These are phyloP conservation scores for Luffa aegyptiaca DNA, from an alignment of 306 rosid species.

Conservation along the genomic window DNA sequence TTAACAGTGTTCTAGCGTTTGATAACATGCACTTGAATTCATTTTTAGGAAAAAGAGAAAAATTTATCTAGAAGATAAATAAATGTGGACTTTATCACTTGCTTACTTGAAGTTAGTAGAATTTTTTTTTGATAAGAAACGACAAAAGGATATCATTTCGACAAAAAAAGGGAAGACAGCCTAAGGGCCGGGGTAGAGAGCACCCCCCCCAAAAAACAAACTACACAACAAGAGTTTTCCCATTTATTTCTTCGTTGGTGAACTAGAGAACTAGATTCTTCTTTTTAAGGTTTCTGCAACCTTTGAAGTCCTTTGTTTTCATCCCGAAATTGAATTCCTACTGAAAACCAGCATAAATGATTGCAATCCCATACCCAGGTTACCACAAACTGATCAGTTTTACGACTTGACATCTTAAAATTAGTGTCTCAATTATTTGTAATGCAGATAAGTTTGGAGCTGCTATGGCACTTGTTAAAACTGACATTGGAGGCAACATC, in stretches of 20 bases:
- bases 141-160: no score
- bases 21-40: not conserved
- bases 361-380: not conserved
- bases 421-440: conserved; percentile 11
- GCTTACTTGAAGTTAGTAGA: not conserved
- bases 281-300: not conserved
- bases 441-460: conserved; percentile 88
- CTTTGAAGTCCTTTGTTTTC: not conserved
- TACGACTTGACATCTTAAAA: not conserved
- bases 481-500: conserved; percentile 85
- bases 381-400: not conserved
- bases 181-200: no score
- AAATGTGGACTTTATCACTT: not conserved
- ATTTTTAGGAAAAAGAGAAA: not conserved
- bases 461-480: conserved; percentile 78
- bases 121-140: no score
- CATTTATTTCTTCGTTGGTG: not conserved
- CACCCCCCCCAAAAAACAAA: no score
- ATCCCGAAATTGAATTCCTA: not conserved
- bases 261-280: not conserved
- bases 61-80: not conserved
- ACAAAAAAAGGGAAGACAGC: no score
- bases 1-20: not conserved
- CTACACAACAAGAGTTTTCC: no score
- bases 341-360: not conserved